Percentiles rank a stretch among this genome's conserved stretches.
Conservation (phyloP, 2,329 filamentous ascomycete genomes). For the Aspergillus thermomutatus region DNA sequence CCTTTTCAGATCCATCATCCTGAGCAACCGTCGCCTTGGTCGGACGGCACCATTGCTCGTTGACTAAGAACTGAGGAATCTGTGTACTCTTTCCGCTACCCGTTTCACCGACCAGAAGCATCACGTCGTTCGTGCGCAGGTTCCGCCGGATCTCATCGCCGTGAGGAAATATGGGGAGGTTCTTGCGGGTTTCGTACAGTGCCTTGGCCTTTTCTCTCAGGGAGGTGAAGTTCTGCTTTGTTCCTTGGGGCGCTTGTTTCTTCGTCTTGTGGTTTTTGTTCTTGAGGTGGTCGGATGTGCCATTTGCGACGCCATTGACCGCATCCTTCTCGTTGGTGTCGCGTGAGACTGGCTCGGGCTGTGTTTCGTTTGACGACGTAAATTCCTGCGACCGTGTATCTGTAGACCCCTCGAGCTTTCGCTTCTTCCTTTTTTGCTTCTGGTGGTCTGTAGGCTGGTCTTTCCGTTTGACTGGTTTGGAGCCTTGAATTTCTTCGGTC, state of each 20-base stretch:
- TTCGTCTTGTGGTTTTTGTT: slow-evolving; percentile 11
- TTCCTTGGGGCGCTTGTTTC: slow-evolving; percentile 16
- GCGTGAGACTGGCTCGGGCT: not conserved
- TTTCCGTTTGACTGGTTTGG: slow-evolving; percentile 10
- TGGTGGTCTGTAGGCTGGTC: slow-evolving; percentile 6
- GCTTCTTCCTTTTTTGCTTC: slow-evolving; percentile 32
- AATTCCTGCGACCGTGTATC: slow-evolving; percentile 4
- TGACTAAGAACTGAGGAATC: slow-evolving; percentile 82
- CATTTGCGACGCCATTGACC: not conserved
- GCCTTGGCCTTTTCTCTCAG: slow-evolving; percentile 46
- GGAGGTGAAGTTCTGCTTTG: slow-evolving; percentile 24
- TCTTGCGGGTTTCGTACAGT: slow-evolving; percentile 55
- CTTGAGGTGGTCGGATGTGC: slow-evolving; percentile 5
- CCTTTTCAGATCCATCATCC: slow-evolving; percentile 29
- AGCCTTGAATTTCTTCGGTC: not conserved
- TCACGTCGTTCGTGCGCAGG: slow-evolving; percentile 65
- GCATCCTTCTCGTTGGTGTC: not conserved
- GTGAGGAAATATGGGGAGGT: slow-evolving; percentile 77
- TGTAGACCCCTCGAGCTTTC: slow-evolving; percentile 27
- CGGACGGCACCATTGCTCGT: slow-evolving; percentile 73
- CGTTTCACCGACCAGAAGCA: slow-evolving; percentile 88
- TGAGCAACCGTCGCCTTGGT: slow-evolving; percentile 50
- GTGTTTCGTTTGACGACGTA: slow-evolving; percentile 6
- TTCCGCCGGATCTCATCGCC: slow-evolving; percentile 65
- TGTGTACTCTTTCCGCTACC: slow-evolving; percentile 97